Evolutionary conservation across 257 asterid genomes (phyloP).

Genomic region (Nicotiana noctiflora): DNA sequence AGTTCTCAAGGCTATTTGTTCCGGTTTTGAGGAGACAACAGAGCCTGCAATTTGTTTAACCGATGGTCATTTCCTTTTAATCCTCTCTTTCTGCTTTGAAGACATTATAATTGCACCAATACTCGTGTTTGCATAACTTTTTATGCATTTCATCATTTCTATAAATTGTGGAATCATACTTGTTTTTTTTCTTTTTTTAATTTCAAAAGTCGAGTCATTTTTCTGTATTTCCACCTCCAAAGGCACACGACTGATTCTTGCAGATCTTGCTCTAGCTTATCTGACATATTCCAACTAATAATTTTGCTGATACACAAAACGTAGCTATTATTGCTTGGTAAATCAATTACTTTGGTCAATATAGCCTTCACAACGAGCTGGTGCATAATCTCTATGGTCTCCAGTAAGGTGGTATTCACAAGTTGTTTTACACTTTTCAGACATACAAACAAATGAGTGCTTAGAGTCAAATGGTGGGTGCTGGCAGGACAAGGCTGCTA

Average conservation of each 20-base stretch:
- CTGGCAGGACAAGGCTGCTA: slow-evolving; percentile 82
- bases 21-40: slow-evolving; percentile 62
- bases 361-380: not conserved
- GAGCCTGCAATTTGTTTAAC: slow-evolving; percentile 59
- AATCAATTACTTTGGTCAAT: not conserved
- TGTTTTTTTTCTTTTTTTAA: not conserved
- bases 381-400: not conserved
- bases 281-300: not conserved
- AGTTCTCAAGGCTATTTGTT: slow-evolving; percentile 59
- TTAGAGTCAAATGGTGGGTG: slow-evolving; percentile 87
- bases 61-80: slow-evolving; percentile 26
- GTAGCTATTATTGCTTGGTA: not conserved
- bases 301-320: not conserved
- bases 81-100: not conserved
- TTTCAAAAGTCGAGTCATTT: not conserved
- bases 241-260: not conserved
- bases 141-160: not conserved
- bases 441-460: slow-evolving; percentile 88
- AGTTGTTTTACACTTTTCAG: slow-evolving; percentile 32
- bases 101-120: not conserved
- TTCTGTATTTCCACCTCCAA: not conserved
- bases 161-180: not conserved
- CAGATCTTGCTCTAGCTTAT: not conserved
- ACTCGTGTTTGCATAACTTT: not conserved
- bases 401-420: not conserved